Conservation (phyloP, 1,284 basidiomycete species). For the Phlebopus sp. region DNA sequence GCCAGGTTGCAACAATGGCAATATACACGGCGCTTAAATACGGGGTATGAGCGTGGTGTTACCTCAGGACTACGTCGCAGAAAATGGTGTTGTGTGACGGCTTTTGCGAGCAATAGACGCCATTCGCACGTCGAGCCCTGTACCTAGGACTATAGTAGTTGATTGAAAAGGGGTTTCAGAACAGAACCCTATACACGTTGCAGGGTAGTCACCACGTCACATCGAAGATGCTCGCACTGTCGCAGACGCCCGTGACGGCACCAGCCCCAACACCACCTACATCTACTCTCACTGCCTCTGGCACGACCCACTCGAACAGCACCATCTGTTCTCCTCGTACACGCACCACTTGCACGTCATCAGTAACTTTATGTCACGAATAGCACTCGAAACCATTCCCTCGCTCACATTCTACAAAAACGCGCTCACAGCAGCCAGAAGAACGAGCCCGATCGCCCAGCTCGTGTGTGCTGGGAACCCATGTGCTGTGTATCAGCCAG, state of each 20-base stretch:
- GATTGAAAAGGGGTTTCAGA: neutral
- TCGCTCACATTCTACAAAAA: constrained; percentile 81
- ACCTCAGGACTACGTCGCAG: too few relatives aligned
- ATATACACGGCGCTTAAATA: too few relatives aligned
- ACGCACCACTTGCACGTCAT: constrained; percentile 10
- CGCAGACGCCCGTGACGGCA: neutral
- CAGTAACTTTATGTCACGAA: constrained; percentile 73
- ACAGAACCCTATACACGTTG: neutral
- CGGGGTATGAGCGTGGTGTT: too few relatives aligned
- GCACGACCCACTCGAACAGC: too few relatives aligned
- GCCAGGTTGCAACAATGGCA: too few relatives aligned
- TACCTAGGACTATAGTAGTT: too few relatives aligned
- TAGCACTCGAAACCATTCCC: constrained; percentile 66
- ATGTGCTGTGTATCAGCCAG: constrained; percentile 75
- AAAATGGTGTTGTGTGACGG: too few relatives aligned
- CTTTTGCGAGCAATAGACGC: too few relatives aligned
- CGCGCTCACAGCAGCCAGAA: constrained; percentile 59
- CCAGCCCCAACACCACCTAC: neutral
- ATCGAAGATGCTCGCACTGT: neutral
- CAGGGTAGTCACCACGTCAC: neutral
- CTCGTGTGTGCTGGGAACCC: constrained; percentile 78
- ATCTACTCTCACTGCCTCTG: too few relatives aligned
- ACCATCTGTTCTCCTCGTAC: neutral
- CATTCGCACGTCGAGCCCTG: too few relatives aligned
- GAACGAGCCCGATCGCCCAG: constrained; percentile 71